Evolutionary conservation across 2,329 filamentous ascomycete genomes (phyloP).

Genomic region (Penicillium nordicum): DNA sequence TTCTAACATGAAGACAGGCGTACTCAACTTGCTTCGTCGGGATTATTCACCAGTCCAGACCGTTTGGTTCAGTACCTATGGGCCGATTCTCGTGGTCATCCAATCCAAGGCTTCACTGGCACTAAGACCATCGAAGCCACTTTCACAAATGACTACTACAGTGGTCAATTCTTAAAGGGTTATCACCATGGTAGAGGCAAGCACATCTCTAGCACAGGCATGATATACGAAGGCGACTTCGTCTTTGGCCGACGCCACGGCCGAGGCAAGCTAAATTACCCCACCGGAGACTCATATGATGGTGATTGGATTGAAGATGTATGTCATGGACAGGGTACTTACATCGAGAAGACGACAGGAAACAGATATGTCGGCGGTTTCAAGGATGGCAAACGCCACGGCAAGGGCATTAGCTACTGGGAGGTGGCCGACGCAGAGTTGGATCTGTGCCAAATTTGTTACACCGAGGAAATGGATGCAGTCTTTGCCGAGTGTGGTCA

Average conservation of each 20-base stretch:
- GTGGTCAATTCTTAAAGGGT: constrained; percentile 50
- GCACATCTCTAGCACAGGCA: constrained; percentile 52
- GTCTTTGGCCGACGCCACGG: constrained; percentile 53
- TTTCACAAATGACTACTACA: constrained; percentile 56
- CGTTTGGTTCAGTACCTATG: constrained; percentile 44
- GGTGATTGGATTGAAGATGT: constrained; percentile 47
- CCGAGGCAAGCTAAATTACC: constrained; percentile 56
- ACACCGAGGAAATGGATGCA: constrained; percentile 57
- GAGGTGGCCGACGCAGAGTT: constrained; percentile 60
- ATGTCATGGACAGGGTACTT: constrained; percentile 56
- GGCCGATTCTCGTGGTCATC: constrained; percentile 46
- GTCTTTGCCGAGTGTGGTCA: constrained; percentile 64
- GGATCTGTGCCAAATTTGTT: constrained; percentile 60
- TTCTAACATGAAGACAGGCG: constrained; percentile 24
- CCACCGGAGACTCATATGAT: constrained; percentile 50
- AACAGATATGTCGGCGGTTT: constrained; percentile 62
- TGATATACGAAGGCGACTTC: constrained; percentile 56
- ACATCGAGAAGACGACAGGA: constrained; percentile 54
- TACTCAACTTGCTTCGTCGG: constrained; percentile 31
- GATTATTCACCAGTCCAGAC: constrained; percentile 38
- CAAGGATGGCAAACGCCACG: constrained; percentile 58
- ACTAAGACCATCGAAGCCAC: constrained; percentile 51
- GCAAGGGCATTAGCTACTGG: constrained; percentile 61
- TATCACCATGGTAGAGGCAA: constrained; percentile 55
- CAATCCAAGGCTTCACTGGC: constrained; percentile 44